A percentile compares a stretch with the other conserved stretches of the same genome.
These are phyloP conservation scores for Aspergillus bertholletiae DNA, from an alignment of 495 filamentous ascomycete species.

Conservation along the genomic window DNA sequence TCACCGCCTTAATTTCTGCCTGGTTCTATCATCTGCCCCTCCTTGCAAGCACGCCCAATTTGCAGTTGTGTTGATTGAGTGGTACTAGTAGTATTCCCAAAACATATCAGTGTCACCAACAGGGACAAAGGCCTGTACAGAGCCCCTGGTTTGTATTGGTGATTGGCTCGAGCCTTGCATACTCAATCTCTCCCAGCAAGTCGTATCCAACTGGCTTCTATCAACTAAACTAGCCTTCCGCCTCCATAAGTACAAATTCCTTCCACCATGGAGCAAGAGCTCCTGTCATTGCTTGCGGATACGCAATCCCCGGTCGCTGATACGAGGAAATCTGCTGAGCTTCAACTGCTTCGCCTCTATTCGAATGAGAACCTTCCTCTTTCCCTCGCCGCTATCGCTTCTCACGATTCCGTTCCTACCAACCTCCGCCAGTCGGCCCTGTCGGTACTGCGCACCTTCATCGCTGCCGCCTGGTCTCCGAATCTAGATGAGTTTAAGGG, in stretches of 20 bases:
- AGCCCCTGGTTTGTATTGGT: background rate
- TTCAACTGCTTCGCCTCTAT: constrained; percentile 64
- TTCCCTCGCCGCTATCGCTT: constrained; percentile 73
- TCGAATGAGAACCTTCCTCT: constrained; percentile 68
- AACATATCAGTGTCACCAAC: background rate
- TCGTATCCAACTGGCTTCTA: background rate
- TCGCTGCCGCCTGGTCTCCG: constrained; percentile 73
- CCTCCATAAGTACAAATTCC: background rate
- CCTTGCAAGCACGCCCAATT: constrained; percentile 11
- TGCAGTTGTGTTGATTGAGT: background rate
- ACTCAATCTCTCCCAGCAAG: background rate
- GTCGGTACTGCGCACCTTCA: constrained; percentile 73
- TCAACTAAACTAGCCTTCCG: constrained; percentile 6
- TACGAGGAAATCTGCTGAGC: constrained; percentile 75
- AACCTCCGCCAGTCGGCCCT: constrained; percentile 81
- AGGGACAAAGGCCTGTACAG: background rate
- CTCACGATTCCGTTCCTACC: constrained; percentile 63
- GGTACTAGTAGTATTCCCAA: background rate
- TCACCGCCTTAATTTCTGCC: constrained; percentile 8
- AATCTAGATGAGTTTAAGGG: constrained; percentile 66
- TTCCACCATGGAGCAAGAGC: constrained; percentile 73
- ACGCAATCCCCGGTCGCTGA: constrained; percentile 69
- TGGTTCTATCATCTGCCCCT: constrained; percentile 17
- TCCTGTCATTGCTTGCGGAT: constrained; percentile 73
- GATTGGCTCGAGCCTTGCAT: background rate